Evolutionary conservation across 2,329 filamentous ascomycete genomes (phyloP).

Genomic region (Sclerotinia glacialis): DNA sequence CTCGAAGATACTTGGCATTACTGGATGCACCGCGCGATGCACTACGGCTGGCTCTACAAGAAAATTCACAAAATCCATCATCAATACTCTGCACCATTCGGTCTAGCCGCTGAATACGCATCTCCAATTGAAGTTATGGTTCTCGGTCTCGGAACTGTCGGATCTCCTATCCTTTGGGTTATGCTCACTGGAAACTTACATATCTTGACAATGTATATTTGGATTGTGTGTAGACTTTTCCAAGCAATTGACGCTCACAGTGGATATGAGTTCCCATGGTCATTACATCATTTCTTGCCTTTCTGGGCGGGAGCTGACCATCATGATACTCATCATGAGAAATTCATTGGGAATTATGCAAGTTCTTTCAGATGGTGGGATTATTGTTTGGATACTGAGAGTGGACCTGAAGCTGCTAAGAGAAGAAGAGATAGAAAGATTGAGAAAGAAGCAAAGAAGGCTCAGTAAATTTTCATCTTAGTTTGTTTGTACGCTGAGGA

Average conservation of each 20-base stretch:
- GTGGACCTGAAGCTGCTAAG: conserved; percentile 82
- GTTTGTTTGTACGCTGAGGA: neutral
- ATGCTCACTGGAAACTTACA: conserved; percentile 82
- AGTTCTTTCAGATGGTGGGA: conserved; percentile 99
- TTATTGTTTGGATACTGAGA: conserved; percentile 88
- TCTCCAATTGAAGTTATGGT: conserved; percentile 97
- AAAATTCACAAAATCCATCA: conserved; percentile 98
- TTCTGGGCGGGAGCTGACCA: conserved; percentile 98
- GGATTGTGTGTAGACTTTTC: conserved; percentile 90
- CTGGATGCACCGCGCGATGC: conserved; percentile 88
- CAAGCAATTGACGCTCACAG: conserved; percentile 98
- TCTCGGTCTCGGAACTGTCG: conserved; percentile 82
- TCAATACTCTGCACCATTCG: conserved; percentile 96
- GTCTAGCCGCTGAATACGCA: conserved; percentile 93
- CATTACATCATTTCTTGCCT: conserved; percentile 88
- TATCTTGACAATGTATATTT: conserved; percentile 95
- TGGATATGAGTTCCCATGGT: conserved; percentile 98
- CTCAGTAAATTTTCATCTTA: conserved; percentile 28
- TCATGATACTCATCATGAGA: conserved; percentile 96
- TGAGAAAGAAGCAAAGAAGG: conserved; percentile 59
- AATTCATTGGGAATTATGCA: conserved; percentile 96
- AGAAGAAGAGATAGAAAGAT: conserved; percentile 74
- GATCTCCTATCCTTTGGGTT: conserved; percentile 79
- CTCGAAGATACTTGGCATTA: conserved; percentile 98
- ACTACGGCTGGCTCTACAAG: conserved; percentile 95